A percentile compares a stretch with the other conserved stretches of the same genome.
Conservation (phyloP, 2,329 filamentous ascomycete genomes). For the Sarocladiaceae sp. region DNA sequence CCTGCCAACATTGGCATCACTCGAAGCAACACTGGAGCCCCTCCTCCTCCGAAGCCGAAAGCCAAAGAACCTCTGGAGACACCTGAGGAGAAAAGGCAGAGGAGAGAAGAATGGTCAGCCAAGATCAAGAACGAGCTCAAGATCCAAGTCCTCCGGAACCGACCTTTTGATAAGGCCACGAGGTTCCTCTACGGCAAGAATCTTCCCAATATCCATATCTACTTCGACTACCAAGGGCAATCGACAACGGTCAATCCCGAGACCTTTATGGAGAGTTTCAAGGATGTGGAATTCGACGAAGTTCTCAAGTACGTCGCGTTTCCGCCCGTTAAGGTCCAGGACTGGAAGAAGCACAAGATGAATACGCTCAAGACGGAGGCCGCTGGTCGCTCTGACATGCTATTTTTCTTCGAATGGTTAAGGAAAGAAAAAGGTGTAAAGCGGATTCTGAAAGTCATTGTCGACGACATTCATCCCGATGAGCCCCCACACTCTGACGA, state of each 20-base stretch:
- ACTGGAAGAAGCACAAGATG: not conserved
- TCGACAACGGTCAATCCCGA: not conserved
- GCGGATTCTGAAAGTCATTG: constrained; percentile 2
- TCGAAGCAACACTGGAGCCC: not conserved
- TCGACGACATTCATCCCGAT: not conserved
- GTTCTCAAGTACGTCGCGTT: constrained; percentile 7
- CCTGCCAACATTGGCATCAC: not conserved
- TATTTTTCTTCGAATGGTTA: constrained; percentile 7
- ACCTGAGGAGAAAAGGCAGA: not conserved
- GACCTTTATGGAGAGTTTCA: not conserved
- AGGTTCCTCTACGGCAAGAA: constrained; percentile 7
- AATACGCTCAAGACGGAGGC: not conserved
- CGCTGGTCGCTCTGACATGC: not conserved
- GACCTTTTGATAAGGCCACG: not conserved
- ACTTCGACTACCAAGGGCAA: constrained; percentile 6
- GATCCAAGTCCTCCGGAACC: not conserved
- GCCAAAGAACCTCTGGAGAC: not conserved
- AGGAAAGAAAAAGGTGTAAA: not conserved
- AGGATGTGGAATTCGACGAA: not conserved
- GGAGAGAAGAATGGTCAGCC: constrained; percentile 1
- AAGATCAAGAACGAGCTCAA: constrained; percentile 3
- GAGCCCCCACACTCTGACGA: constrained; percentile 1
- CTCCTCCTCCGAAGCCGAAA: not conserved
- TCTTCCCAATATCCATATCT: not conserved
- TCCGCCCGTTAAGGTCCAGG: not conserved